Conservation (phyloP, 2,329 filamentous ascomycete genomes). For the Beauveria brongniartii region DNA sequence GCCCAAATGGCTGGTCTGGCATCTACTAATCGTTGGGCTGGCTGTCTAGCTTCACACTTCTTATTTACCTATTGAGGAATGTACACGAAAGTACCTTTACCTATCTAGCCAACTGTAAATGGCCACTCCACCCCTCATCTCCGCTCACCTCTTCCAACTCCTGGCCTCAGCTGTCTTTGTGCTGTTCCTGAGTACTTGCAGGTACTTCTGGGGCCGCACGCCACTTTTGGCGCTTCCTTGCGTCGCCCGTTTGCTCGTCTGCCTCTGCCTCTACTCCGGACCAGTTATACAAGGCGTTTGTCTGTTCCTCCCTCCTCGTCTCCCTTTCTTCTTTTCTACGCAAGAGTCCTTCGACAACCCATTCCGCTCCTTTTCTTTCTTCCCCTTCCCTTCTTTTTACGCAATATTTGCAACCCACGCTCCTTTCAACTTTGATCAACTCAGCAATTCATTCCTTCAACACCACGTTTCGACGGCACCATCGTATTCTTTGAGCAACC, state of each 20-base stretch:
- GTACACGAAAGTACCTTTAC: too few species aligned
- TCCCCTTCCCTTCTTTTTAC: neutral
- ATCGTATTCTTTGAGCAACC: neutral
- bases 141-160: constrained; percentile 2
- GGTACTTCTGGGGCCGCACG: neutral
- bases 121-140: neutral
- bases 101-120: neutral
- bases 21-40: too few species aligned
- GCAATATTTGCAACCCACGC: constrained; percentile 1
- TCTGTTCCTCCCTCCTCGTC: neutral
- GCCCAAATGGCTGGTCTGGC: too few species aligned
- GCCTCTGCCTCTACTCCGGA: neutral
- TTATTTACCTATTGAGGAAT: too few species aligned
- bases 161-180: neutral
- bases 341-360: neutral
- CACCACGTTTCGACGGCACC: neutral
- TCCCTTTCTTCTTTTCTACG: neutral
- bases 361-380: constrained; percentile 1
- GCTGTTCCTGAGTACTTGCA: neutral
- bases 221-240: neutral
- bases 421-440: neutral
- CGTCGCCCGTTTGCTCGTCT: neutral
- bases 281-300: neutral
- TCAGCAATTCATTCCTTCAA: constrained; percentile 4
- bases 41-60: too few species aligned